A percentile compares a stretch with the other conserved stretches of the same genome.
Evolutionary conservation across 495 filamentous ascomycete species (phyloP).

Genomic region (Neurospora intermedia): DNA sequence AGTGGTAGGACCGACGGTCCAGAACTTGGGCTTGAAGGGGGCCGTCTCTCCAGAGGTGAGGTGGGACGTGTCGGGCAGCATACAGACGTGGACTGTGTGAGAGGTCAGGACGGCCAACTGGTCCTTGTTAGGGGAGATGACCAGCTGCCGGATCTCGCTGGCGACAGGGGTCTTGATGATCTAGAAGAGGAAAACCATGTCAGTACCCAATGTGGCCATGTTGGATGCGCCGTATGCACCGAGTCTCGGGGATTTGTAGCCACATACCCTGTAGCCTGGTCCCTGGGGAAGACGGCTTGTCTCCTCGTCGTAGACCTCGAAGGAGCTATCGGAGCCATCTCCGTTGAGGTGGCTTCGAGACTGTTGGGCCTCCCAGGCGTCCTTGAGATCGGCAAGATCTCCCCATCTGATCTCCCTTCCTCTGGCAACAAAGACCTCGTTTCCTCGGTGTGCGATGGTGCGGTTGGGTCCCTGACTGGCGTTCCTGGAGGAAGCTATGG

Average conservation of each 20-base stretch:
- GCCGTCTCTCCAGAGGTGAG: conserved; percentile 51
- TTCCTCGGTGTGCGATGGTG: conserved; percentile 62
- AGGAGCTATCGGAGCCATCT: conserved; percentile 21
- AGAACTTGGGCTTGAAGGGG: conserved; percentile 66
- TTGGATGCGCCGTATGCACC: neutral
- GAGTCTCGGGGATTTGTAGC: neutral
- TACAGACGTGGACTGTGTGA: conserved; percentile 72
- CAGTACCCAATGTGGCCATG: neutral
- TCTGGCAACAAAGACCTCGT: conserved; percentile 72
- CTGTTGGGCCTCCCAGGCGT: conserved; percentile 45
- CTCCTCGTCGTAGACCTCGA: conserved; percentile 23
- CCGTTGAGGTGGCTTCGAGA: conserved; percentile 19
- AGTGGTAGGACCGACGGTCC: conserved; percentile 75
- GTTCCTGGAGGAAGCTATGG: conserved; percentile 26
- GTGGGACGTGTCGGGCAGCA: conserved; percentile 65
- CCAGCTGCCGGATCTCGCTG: conserved; percentile 66
- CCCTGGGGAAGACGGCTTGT: conserved; percentile 13
- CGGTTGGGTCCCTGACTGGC: conserved; percentile 45
- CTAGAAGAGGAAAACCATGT: conserved; percentile 25
- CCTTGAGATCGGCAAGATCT: conserved; percentile 62
- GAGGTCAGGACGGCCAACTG: conserved; percentile 74
- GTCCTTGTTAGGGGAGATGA: conserved; percentile 67
- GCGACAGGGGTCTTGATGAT: conserved; percentile 60
- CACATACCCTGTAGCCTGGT: conserved; percentile 38
- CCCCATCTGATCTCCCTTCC: conserved; percentile 84